Percentiles rank a stretch among this genome's conserved stretches.
Conservation (phyloP, 2,329 filamentous ascomycete genomes). For the Aspergillus caelatus region DNA sequence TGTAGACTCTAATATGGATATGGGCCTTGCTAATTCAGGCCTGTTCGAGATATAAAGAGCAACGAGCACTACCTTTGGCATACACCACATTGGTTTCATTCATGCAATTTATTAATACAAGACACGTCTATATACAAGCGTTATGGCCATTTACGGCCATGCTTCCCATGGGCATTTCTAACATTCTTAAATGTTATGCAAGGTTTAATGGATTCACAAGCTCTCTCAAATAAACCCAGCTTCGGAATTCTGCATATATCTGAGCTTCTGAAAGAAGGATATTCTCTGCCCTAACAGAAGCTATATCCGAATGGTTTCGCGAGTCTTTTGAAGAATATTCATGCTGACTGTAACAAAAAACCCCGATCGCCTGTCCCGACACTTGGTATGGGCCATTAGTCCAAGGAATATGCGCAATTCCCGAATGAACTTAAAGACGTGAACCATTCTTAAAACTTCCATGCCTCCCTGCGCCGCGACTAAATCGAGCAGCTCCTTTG, state of each 20-base stretch:
- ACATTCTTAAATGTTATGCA: background rate
- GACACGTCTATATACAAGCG: background rate
- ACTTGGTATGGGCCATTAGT: background rate
- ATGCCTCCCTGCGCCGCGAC: conserved; percentile 43
- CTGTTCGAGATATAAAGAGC: background rate
- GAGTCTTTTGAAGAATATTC: background rate
- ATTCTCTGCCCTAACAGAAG: background rate
- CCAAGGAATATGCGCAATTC: background rate
- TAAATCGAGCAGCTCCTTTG: conserved; percentile 45
- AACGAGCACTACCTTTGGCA: background rate
- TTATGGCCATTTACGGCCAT: background rate
- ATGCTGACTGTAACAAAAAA: background rate
- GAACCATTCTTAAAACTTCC: conserved; percentile 53
- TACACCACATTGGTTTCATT: background rate
- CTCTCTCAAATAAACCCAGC: too few relatives aligned
- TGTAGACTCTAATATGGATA: background rate
- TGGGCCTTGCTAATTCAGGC: background rate
- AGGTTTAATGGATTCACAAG: background rate
- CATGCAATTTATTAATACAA: background rate
- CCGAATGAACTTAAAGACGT: background rate
- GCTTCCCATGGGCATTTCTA: background rate
- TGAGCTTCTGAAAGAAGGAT: background rate
- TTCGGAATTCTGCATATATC: background rate
- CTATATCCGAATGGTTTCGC: background rate
- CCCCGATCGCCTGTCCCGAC: background rate